These are phyloP conservation scores for Dipteronia dyeriana DNA, from an alignment of 345 rosid genomes.

Conservation along the genomic window DNA sequence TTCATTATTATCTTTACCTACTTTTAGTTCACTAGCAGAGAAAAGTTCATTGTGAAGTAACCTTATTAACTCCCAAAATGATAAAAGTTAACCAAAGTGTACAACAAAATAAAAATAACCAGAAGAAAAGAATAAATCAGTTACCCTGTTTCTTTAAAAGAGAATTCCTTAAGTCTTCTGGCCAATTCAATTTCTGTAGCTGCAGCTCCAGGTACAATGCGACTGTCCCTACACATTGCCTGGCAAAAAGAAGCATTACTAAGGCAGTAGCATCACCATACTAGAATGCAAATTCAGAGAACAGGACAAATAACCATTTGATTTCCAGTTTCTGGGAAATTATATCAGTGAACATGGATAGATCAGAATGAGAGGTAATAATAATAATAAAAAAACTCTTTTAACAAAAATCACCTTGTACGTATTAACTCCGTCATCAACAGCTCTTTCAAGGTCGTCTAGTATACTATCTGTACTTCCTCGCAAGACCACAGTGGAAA, in stretches of 20 bases:
- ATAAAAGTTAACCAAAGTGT: not conserved
- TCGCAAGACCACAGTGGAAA: conserved; percentile 84
- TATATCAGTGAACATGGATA: not conserved
- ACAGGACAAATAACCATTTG: not conserved
- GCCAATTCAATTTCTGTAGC: conserved; percentile 97
- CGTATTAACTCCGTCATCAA: conserved; percentile 98
- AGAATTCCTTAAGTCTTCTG: conserved; percentile 86
- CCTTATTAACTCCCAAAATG: not conserved
- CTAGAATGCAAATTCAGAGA: not conserved
- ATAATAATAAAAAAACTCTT: not conserved
- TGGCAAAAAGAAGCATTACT: conserved; percentile 28
- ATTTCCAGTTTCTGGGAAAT: not conserved
- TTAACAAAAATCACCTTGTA: conserved; percentile 66
- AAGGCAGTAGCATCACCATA: not conserved
- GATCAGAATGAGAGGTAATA: conserved; percentile 7
- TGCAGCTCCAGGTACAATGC: conserved; percentile 91
- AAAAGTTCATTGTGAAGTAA: not conserved
- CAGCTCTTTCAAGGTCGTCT: conserved; percentile 99
- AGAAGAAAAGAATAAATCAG: conserved; percentile 5
- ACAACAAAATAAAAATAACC: not conserved
- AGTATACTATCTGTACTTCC: conserved; percentile 96
- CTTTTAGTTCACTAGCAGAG: not conserved
- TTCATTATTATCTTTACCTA: not conserved
- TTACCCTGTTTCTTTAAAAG: conserved; percentile 94
- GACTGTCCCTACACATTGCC: conserved; percentile 99